These are phyloP conservation scores for Phytopythium helicoides DNA, from an alignment of 352 stramenopile species.

Conservation along the genomic window DNA sequence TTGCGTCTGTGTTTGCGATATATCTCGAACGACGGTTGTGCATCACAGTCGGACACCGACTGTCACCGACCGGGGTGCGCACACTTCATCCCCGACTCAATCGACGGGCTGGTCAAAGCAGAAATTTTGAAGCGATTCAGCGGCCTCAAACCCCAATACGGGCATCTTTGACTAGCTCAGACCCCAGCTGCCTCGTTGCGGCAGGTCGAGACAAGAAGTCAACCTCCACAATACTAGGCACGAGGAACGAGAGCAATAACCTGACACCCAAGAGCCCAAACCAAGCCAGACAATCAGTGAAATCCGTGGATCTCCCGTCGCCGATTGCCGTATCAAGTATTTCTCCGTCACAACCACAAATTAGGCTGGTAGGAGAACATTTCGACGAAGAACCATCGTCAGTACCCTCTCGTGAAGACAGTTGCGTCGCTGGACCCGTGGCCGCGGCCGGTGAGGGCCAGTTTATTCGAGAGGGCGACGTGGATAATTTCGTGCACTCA, in stretches of 20 bases:
- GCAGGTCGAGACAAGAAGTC: background rate
- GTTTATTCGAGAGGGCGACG: no score
- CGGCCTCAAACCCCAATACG: conserved; percentile 8
- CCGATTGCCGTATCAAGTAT: no score
- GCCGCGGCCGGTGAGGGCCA: no score
- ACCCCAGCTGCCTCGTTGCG: background rate
- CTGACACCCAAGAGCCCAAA: no score
- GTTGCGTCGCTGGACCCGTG: no score
- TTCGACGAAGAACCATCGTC: no score
- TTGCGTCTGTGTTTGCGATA: conserved; percentile 7
- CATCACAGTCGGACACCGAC: background rate
- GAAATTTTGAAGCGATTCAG: conserved; percentile 7
- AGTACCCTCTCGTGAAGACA: no score
- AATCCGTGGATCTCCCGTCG: no score
- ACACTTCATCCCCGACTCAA: conserved; percentile 6
- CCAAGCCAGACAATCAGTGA: no score
- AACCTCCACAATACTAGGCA: background rate
- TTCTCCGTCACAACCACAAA: no score
- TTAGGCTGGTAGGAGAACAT: no score
- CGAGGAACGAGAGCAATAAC: background rate
- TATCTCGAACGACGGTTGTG: conserved; percentile 7
- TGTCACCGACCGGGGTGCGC: background rate
- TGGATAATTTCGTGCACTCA: no score
- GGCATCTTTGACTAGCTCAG: background rate
- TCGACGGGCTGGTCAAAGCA: background rate